Conservation (phyloP, 768 basidiomycete species). For the Leucosporidium creatinivorum region DNA sequence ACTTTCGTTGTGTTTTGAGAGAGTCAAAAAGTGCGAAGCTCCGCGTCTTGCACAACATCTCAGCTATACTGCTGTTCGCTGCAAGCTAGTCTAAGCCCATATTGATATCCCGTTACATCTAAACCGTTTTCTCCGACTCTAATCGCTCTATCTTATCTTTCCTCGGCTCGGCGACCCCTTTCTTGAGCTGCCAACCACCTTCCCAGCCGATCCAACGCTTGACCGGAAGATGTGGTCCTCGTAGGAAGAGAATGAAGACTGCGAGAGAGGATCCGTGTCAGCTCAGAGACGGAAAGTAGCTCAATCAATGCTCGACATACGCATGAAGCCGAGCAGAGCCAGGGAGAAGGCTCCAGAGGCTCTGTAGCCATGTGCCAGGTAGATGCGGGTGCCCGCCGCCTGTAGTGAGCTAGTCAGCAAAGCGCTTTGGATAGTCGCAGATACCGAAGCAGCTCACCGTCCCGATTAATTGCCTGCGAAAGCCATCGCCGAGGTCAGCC, state of each 20-base stretch:
- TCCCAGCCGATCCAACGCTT: slow-evolving; percentile 17
- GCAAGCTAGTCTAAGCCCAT: no score
- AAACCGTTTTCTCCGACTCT: not conserved
- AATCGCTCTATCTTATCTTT: not conserved
- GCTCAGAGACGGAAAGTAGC: not conserved
- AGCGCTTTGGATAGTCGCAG: no score
- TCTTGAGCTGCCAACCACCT: slow-evolving; percentile 14
- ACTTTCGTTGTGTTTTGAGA: no score
- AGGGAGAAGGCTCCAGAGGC: slow-evolving; percentile 57
- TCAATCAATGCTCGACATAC: not conserved
- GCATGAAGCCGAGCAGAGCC: slow-evolving; percentile 47
- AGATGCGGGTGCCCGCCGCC: slow-evolving; percentile 63
- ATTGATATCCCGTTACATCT: no score
- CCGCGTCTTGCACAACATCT: no score
- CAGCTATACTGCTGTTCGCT: no score
- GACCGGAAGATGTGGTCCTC: slow-evolving; percentile 1
- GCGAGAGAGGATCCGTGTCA: not conserved
- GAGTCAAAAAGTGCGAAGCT: no score
- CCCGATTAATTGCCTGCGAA: no score
- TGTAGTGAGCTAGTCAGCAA: not conserved
- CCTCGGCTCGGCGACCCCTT: not conserved
- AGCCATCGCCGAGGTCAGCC: no score
- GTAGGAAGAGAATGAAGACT: slow-evolving; percentile 1
- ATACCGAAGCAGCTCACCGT: no score
- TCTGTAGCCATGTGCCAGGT: slow-evolving; percentile 63